Conservation (phyloP, 1,284 basidiomycete genomes). For the Ustilago shanxiensis region DNA sequence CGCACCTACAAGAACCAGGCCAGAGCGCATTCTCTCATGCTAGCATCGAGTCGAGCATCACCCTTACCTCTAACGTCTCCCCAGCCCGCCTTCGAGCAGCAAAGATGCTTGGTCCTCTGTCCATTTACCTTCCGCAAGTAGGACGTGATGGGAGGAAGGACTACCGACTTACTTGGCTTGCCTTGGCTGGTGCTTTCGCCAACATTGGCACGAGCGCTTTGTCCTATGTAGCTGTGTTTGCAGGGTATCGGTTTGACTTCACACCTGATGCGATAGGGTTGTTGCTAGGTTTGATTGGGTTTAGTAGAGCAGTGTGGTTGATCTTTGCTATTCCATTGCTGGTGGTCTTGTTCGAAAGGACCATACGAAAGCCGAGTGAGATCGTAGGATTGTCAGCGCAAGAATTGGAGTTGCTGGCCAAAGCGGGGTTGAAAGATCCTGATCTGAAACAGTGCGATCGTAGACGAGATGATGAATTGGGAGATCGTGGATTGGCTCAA, state of each 20-base stretch:
- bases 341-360: slow-evolving; percentile 37
- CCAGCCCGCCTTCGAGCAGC: slow-evolving; percentile 19
- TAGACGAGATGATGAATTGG: slow-evolving; percentile 8
- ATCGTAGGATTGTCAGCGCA: slow-evolving; percentile 23
- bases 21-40: neutral
- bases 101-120: slow-evolving; percentile 39
- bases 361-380: slow-evolving; percentile 24
- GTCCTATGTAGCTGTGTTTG: slow-evolving; percentile 43
- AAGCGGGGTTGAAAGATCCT: slow-evolving; percentile 41
- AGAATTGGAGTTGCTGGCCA: slow-evolving; percentile 36
- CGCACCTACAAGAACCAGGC: neutral
- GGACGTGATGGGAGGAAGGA: slow-evolving; percentile 35
- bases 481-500: slow-evolving; percentile 9
- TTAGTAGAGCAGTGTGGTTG: slow-evolving; percentile 40
- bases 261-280: slow-evolving; percentile 48
- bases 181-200: slow-evolving; percentile 36
- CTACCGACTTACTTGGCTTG: slow-evolving; percentile 46
- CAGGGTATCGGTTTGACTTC: slow-evolving; percentile 50
- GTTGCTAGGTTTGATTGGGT: slow-evolving; percentile 38
- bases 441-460: slow-evolving; percentile 19
- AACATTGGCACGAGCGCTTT: slow-evolving; percentile 45
- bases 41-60: neutral
- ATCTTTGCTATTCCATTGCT: slow-evolving; percentile 46
- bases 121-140: slow-evolving; percentile 41
- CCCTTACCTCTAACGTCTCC: slow-evolving; percentile 1